These are phyloP conservation scores for Globisporangium paddicum DNA, from an alignment of 352 stramenopile species.

Conservation along the genomic window DNA sequence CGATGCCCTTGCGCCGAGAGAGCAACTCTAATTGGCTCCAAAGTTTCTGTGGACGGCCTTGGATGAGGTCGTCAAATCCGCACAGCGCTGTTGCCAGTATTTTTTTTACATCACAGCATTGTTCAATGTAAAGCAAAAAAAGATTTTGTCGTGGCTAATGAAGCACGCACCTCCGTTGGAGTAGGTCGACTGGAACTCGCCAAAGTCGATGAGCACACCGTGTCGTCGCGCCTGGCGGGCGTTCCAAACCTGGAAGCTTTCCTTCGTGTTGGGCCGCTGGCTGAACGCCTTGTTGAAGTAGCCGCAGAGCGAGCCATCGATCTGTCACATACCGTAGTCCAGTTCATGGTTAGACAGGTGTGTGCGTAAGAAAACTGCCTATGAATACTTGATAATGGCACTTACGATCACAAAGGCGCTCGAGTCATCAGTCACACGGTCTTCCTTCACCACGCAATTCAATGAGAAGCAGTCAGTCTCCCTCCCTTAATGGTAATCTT, in stretches of 20 bases:
- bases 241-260: slow-evolving; percentile 52
- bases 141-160: background rate
- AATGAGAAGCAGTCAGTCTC: no score
- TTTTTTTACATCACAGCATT: background rate
- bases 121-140: background rate
- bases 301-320: slow-evolving; percentile 65
- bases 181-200: slow-evolving; percentile 56
- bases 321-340: slow-evolving; percentile 13
- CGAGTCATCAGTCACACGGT: slow-evolving; percentile 30
- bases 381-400: background rate
- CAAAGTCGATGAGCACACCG: slow-evolving; percentile 59
- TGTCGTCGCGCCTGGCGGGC: slow-evolving; percentile 30
- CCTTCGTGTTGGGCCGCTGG: slow-evolving; percentile 26
- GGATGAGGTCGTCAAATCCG: slow-evolving; percentile 49
- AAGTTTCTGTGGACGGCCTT: background rate
- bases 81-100: slow-evolving; percentile 39
- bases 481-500: no score
- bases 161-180: slow-evolving; percentile 29
- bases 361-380: no score
- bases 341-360: background rate
- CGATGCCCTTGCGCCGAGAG: slow-evolving; percentile 31
- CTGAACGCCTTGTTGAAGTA: slow-evolving; percentile 64
- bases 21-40: background rate
- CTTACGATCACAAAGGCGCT: slow-evolving; percentile 44
- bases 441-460: slow-evolving; percentile 40